Percentiles rank a stretch among this genome's conserved stretches.
Conservation (phyloP, 228 moss, liverwort and hornwort genomes). For the Sphagnum fallax region DNA sequence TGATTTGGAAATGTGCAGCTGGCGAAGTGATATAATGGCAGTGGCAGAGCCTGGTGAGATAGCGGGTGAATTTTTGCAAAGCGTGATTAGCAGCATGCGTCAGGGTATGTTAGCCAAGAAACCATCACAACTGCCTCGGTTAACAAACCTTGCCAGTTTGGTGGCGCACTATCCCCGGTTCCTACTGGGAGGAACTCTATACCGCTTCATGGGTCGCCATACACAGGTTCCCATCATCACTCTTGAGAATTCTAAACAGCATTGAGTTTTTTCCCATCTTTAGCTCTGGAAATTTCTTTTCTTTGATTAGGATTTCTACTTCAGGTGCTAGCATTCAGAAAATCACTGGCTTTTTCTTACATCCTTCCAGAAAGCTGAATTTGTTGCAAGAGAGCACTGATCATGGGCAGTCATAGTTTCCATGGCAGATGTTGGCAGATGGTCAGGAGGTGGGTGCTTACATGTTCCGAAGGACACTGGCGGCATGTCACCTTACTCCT, state of each 20-base stretch:
- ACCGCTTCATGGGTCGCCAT: slow-evolving; percentile 98
- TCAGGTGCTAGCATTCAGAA: too few relatives aligned
- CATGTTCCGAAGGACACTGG: slow-evolving; percentile 82
- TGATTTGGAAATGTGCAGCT: slow-evolving; percentile 28
- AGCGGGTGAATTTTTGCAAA: slow-evolving; percentile 83
- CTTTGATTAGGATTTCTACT: too few relatives aligned
- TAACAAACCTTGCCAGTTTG: slow-evolving; percentile 67
- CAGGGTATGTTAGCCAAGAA: slow-evolving; percentile 45
- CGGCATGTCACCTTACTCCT: slow-evolving; percentile 67
- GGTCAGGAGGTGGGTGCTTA: slow-evolving; percentile 98
- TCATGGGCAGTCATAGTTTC: neutral
- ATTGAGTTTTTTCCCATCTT: neutral
- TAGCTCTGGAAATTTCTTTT: neutral
- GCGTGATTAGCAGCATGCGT: slow-evolving; percentile 67
- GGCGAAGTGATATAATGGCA: slow-evolving; percentile 91
- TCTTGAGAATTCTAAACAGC: slow-evolving; percentile 1
- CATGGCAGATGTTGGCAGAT: slow-evolving; percentile 80
- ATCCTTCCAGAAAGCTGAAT: too few relatives aligned
- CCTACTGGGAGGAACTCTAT: slow-evolving; percentile 67
- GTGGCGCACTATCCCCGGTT: slow-evolving; percentile 79
- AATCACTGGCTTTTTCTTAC: too few relatives aligned
- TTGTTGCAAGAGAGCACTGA: too few relatives aligned
- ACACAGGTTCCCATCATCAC: slow-evolving; percentile 63
- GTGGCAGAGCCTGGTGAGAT: slow-evolving; percentile 98
- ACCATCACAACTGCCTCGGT: slow-evolving; percentile 41